These are phyloP conservation scores for Phialocephala sp. DNA, from an alignment of 2,329 filamentous ascomycete species.

Conservation along the genomic window DNA sequence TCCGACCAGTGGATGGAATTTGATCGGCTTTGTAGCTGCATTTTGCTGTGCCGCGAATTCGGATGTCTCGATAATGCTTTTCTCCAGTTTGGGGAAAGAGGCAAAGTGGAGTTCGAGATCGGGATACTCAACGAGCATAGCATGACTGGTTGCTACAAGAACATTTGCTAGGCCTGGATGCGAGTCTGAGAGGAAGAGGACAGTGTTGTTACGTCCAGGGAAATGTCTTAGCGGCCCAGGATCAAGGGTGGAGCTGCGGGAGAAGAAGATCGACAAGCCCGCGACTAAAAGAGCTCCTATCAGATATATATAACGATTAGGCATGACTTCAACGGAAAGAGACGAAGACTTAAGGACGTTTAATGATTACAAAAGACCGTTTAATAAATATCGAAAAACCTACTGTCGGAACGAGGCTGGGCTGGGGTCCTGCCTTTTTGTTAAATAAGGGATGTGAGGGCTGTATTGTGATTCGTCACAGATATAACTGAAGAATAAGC, in stretches of 20 bases:
- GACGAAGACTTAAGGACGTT: background rate
- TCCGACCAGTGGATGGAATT: background rate
- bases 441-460: too few species aligned
- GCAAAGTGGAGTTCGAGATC: slow-evolving; percentile 50
- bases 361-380: background rate
- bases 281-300: background rate
- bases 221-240: background rate
- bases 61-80: background rate
- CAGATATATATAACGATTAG: background rate
- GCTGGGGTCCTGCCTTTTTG: too few species aligned
- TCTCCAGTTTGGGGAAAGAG: slow-evolving; percentile 43
- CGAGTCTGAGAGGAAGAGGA: slow-evolving; percentile 51
- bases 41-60: background rate
- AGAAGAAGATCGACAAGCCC: background rate
- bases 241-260: background rate
- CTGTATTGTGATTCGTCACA: too few species aligned
- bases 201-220: slow-evolving; percentile 26
- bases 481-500: too few species aligned
- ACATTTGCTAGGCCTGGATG: slow-evolving; percentile 53
- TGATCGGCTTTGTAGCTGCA: background rate
- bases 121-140: slow-evolving; percentile 43
- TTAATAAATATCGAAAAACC: too few species aligned
- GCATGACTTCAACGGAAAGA: background rate
- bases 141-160: slow-evolving; percentile 48
- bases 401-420: too few species aligned